Conservation (phyloP, 164 flowering plant genomes). For the Warburgia ugandensis region DNA sequence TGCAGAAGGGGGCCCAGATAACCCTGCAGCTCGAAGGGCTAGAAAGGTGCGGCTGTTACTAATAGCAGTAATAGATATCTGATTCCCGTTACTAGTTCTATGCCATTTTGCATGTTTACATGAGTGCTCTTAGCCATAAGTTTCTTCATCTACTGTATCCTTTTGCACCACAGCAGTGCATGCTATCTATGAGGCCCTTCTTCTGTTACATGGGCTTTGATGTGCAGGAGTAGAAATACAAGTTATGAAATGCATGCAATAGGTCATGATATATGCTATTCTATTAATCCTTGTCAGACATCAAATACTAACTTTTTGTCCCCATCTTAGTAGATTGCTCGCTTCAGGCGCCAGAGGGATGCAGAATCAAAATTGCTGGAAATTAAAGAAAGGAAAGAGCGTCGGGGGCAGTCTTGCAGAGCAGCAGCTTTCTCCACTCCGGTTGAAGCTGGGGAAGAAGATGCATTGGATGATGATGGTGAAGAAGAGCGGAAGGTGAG, state of each 20-base stretch:
- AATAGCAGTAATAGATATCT: background rate
- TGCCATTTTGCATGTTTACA: no score
- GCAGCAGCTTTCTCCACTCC: conserved; percentile 86
- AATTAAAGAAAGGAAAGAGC: conserved; percentile 81
- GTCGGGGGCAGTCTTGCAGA: conserved; percentile 79
- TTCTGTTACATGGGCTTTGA: background rate
- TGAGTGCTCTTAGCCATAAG: no score
- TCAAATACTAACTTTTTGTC: no score
- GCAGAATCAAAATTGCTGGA: conserved; percentile 80
- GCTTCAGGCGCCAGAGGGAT: conserved; percentile 80
- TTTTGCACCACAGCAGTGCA: no score
- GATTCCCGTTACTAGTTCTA: no score
- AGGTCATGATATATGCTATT: no score
- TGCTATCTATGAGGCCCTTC: no score
- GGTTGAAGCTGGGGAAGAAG: conserved; percentile 81
- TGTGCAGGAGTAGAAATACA: background rate
- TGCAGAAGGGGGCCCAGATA: conserved; percentile 31
- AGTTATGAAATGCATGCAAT: conserved; percentile 1
- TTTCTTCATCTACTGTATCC: no score
- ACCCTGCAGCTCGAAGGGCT: conserved; percentile 66
- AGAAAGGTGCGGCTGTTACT: conserved; percentile 46
- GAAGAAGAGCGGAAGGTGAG: conserved; percentile 98
- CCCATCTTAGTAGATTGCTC: conserved; percentile 93
- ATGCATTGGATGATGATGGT: conserved; percentile 73
- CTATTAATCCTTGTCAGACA: no score